Evolutionary conservation across 495 filamentous ascomycete species (phyloP), one percentile per base, ranked within the genome.

Genomic region (Xylaria cubensis): DNA sequence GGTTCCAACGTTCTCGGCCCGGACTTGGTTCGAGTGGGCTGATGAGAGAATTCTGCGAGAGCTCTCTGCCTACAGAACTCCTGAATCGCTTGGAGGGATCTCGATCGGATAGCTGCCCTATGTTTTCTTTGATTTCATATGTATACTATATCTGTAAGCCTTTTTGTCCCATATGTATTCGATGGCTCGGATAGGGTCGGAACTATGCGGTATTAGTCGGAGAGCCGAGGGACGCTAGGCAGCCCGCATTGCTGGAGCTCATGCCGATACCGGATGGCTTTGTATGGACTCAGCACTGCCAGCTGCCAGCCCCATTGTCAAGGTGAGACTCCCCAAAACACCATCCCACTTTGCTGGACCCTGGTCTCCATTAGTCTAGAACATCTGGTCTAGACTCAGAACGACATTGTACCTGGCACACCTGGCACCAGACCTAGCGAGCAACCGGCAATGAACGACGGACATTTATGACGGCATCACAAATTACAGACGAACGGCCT

Each of bases 41-140:
- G 48, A 67, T 67, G 65, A 56, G 65, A 56, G 65, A 67, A 67
- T 67, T 56, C 50, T 55, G 65, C 29, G 65, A 55, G 50, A 61
- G 7, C n/a, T 61, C 15, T 26, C 26, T 24, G 5, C 39, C n/a
- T 63, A 32, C 39, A 42, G 19, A 21, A 21, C 4, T 36, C 36
- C 59, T 26, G 12, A 0, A 15, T 19, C 4, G 39, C 7, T 3
- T 15, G 29, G 13, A 17, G 5, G 13, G 4, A 32, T n/a, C 3
- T 13, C 53, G 53, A 26, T 32, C 6, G 26, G 53, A 56, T 26
- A 7, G 17, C 17, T 32, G 1, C 53, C 53, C 2, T 32, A 10
- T 7, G 1, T n/a, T 21, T 51, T 21, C 19, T 15, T 56, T 9
- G 13, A 26, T 21, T 32, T 56, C 12, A 17, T 0, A 26, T 56